These are phyloP conservation scores for Pseudogymnoascus sp. DNA, from an alignment of 2,329 filamentous ascomycete genomes.

Conservation along the genomic window DNA sequence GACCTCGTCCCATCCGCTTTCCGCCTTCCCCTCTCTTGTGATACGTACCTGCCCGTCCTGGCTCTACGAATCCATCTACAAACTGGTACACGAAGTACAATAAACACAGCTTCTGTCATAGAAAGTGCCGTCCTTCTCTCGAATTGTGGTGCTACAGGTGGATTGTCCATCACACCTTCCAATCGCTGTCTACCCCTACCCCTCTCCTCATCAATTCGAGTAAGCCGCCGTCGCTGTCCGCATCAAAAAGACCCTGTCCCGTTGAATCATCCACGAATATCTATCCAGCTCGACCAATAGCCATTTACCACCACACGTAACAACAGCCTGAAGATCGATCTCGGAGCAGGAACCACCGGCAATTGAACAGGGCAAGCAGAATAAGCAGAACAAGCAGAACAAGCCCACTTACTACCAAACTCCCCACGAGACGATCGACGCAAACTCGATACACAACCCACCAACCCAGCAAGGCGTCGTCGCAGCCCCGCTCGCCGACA, in stretches of 20 bases:
- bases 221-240: not conserved
- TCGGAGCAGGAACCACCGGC: constrained; percentile 4
- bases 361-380: not conserved
- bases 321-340: not conserved
- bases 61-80: not conserved
- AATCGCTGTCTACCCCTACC: not conserved
- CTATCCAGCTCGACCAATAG: not conserved
- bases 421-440: not conserved
- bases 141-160: not conserved
- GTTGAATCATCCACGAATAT: not conserved
- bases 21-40: not conserved
- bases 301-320: not conserved
- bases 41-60: constrained; percentile 1
- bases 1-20: not conserved
- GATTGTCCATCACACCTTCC: not conserved
- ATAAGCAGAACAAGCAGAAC: no score
- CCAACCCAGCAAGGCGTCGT: not conserved
- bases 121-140: not conserved
- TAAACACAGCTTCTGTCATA: not conserved
- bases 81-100: not conserved
- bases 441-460: not conserved
- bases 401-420: not conserved
- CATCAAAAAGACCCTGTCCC: not conserved
- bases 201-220: not conserved
- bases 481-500: not conserved